Conservation (phyloP, 768 basidiomycete species). For the Tylopilus cervinicoccineus region DNA sequence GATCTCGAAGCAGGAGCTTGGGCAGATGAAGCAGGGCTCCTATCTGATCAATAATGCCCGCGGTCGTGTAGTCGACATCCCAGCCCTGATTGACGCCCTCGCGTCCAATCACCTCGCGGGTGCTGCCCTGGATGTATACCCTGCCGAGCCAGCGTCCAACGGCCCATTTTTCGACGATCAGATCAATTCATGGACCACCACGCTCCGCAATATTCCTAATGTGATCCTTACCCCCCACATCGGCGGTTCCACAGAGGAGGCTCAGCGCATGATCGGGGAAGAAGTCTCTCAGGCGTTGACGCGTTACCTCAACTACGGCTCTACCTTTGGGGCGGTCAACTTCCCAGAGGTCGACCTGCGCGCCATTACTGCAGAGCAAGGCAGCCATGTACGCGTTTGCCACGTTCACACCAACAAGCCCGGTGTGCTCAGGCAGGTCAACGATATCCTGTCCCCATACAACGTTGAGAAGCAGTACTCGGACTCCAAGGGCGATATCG, state of each 20-base stretch:
- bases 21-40: conserved; percentile 90
- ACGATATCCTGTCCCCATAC: conserved; percentile 89
- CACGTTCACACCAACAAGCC: conserved; percentile 95
- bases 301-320: conserved; percentile 90
- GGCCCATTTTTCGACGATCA: conserved; percentile 87
- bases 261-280: conserved; percentile 94
- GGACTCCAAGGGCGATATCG: conserved; percentile 91
- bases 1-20: conserved; percentile 74
- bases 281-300: conserved; percentile 84
- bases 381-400: conserved; percentile 82
- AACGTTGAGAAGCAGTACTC: conserved; percentile 99
- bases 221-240: conserved; percentile 98
- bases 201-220: conserved; percentile 76
- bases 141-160: conserved; percentile 88
- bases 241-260: conserved; percentile 98
- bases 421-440: conserved; percentile 92
- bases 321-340: conserved; percentile 91
- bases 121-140: conserved; percentile 93
- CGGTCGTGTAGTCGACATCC: conserved; percentile 92
- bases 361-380: conserved; percentile 82
- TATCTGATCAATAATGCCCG: conserved; percentile 99
- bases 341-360: conserved; percentile 98
- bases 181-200: conserved; percentile 79
- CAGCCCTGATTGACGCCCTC: conserved; percentile 77
- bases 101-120: conserved; percentile 83